phyloP scores from a whole-genome alignment of 148 eudicot species.

The Cornus florida region DNA sequence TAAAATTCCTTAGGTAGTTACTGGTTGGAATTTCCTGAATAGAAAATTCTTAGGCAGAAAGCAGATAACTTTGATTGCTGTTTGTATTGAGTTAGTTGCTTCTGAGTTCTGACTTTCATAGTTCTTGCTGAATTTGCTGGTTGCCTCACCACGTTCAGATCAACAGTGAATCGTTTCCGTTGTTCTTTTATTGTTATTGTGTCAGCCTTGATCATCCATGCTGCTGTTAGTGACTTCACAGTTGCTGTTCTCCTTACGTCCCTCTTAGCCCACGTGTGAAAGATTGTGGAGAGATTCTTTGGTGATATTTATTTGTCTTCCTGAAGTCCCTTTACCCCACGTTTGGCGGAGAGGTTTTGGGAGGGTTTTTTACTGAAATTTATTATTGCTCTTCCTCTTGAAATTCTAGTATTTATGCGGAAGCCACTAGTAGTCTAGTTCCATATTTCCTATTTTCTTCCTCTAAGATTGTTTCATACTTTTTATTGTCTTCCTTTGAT shows the following conservation, averaged over 20 bases:
- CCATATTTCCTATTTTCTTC: background rate
- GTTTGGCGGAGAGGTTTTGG: background rate
- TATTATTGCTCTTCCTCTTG: background rate
- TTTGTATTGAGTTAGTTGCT: background rate
- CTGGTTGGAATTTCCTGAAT: too few relatives aligned
- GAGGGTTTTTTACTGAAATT: background rate
- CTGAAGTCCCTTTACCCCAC: too few relatives aligned
- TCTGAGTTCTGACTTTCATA: background rate
- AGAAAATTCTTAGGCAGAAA: too few relatives aligned
- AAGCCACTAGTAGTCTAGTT: background rate
- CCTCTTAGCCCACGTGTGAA: background rate
- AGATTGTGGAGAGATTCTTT: too few relatives aligned
- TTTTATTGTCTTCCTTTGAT: background rate
- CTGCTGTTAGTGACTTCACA: too few relatives aligned
- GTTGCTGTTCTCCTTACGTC: background rate
- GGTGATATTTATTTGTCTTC: too few relatives aligned
- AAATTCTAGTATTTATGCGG: slow-evolving; percentile 1
- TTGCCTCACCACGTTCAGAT: background rate
- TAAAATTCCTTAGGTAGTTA: too few relatives aligned
- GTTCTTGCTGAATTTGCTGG: background rate
- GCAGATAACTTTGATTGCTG: background rate
- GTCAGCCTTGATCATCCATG: background rate
- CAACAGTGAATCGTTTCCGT: background rate
- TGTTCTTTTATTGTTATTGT: background rate
- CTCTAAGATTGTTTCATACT: background rate